These are phyloP conservation scores for Aristolochia fimbriata DNA, from an alignment of 164 flowering plant species.

Conservation along the genomic window DNA sequence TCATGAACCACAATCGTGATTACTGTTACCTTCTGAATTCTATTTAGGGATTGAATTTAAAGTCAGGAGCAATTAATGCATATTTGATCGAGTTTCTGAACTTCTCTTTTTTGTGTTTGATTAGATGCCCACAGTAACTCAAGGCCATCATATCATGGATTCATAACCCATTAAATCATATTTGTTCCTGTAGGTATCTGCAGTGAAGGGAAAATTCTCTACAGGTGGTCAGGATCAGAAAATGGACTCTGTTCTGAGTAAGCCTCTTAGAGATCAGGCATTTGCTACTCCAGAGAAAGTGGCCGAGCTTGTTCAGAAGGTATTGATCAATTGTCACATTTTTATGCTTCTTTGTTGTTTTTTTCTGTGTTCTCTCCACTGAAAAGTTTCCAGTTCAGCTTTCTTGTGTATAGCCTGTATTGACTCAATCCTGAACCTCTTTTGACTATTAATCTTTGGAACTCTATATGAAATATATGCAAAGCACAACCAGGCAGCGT, in stretches of 20 bases:
- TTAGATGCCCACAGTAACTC: neutral
- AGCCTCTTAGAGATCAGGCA: conserved; percentile 87
- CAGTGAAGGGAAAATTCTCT: conserved; percentile 82
- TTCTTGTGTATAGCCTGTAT: too few species aligned
- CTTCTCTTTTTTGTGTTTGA: neutral
- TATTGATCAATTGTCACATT: conserved; percentile 12
- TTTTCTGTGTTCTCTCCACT: neutral
- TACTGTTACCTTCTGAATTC: too few species aligned
- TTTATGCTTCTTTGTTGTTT: neutral
- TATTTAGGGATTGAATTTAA: too few species aligned
- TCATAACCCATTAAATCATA: neutral
- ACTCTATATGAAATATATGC: too few species aligned
- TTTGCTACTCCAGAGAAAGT: conserved; percentile 94
- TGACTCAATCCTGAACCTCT: too few species aligned
- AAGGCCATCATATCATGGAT: neutral
- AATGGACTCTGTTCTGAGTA: conserved; percentile 43
- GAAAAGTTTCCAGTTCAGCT: too few species aligned
- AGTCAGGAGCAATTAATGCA: too few species aligned
- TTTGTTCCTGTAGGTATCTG: conserved; percentile 55
- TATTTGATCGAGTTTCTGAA: too few species aligned
- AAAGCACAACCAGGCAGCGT: too few species aligned
- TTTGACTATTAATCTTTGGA: too few species aligned
- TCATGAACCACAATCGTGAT: too few species aligned
- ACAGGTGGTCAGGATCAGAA: conserved; percentile 63
- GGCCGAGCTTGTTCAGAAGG: conserved; percentile 89